Base-by-base conservation (phyloP, 306 rosid genomes). In the Spatholobus suberectus region DNA sequence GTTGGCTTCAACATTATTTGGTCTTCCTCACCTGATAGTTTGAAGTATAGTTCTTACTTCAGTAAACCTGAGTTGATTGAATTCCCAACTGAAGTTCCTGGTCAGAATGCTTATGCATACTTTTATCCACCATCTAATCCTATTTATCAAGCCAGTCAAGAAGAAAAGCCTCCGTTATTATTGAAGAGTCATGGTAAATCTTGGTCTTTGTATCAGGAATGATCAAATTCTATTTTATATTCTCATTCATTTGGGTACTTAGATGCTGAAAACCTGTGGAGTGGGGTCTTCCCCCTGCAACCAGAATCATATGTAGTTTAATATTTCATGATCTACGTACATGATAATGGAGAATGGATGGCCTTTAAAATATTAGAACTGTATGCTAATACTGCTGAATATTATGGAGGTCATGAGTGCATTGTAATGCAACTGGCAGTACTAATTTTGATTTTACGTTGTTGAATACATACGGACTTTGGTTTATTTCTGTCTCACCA, bases 61-160 rank as follows among this genome's bases (percentile, higher is more conserved):
- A 96, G 97, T 82, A 67, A 89, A 75, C 98, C 99, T 1, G 98
- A 93, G 86, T 81, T 96, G 34, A 89, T 93, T 71, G 97, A 93
- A 82, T 96, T 96, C 88, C 97, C 97, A 84, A 93, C 99, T 43
- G 98, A 91, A 87, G 93, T 96, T 82, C 94, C 93, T 27, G 98
- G 98, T 59, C 97, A 94, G 83, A 89, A 82, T 78, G 99, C 99
- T 82, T 96, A 88, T 79, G 99, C 98, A 26, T 96, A 90, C 89
- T 92, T 91, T 85, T 96, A 96, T 76, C 95, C 92, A 4, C 99
- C 99, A 11, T 57, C 90, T 47, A 96, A 92, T 87, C 90, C 94
- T 55, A 5, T 6, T 49, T 96, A 88, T 77, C 89, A 84, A 85
- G 94, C 94, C 55, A 80, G 54, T 87, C 81, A 65, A 66, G 94